Evolutionary conservation across 176 grass and related monocot genomes (phyloP), one percentile per base, ranked within the genome.

Genomic region (Pharus latifolius): DNA sequence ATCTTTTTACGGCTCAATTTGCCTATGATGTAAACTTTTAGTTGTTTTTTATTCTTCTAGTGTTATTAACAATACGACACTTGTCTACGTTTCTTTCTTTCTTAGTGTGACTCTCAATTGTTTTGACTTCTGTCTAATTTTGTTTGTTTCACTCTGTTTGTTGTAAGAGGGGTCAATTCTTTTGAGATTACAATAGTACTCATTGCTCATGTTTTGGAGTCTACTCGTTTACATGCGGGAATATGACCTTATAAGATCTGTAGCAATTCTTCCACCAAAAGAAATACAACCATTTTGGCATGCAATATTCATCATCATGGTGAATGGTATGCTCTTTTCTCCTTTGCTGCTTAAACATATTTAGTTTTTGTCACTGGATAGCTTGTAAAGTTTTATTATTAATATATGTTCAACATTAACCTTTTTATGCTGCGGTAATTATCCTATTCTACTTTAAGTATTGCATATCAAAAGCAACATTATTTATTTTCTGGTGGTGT

Each of bases 261-360:
- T 87, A 11, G 31, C 76, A 22, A 77, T 87, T 70, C 72, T 87
- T 20, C 84, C 84, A 69, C 84, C 84, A 24, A 76, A 81, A 49
- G 84, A 87, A 72, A 81, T 87, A 76, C 84, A 71, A 43, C 84
- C 84, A 72, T 87, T 87, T 75, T 87, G 84, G 84, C 84, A 87
- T 58, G 63, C 84, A 31, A 71, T 81, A 41, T 87, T 87, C 47
- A 77, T 87, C 34, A 81, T 87, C 28, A 57, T 81, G 37, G 84
- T 87, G 34, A 87, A 87, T 38, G 84, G 84, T 86, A 86, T 70
- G 5, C 32, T 17, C 60, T 75, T 38, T 38, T 46, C 4, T 47
- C 14, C 28, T 60, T 40, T 24, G 35, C 35, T n/a, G n/a, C n/a
- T n/a, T n/a, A n/a, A 9, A 38, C 35, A 38, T 38, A 38, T 38